Evolutionary conservation across 306 rosid species (phyloP).

Genomic region (Gleditsia sinensis): DNA sequence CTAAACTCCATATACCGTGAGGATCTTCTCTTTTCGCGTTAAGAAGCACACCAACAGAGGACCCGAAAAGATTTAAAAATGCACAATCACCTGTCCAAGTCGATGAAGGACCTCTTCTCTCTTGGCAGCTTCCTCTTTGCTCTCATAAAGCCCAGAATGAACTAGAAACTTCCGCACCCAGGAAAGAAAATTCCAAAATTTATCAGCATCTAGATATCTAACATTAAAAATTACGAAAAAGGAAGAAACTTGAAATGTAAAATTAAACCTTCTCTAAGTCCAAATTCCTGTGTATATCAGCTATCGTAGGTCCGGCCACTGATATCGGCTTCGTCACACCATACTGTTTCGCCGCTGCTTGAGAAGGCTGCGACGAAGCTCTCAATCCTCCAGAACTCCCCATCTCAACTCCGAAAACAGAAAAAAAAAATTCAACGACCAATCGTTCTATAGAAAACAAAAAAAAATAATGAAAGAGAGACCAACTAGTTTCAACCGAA

Average conservation of each 20-base stretch:
- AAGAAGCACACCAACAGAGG: neutral
- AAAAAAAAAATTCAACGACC: too few species aligned
- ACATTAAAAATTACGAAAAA: neutral
- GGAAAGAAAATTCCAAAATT: constrained; percentile 10
- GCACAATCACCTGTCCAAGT: constrained; percentile 49
- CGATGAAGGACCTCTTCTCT: constrained; percentile 65
- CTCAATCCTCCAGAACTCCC: constrained; percentile 56
- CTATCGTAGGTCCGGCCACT: constrained; percentile 55
- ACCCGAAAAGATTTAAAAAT: neutral
- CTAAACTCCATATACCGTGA: neutral
- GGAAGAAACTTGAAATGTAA: neutral
- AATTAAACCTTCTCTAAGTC: constrained; percentile 67
- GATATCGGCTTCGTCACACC: constrained; percentile 80
- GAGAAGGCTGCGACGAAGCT: constrained; percentile 33
- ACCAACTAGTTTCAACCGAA: neutral
- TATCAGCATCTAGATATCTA: neutral
- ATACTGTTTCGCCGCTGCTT: constrained; percentile 38
- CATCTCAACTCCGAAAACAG: constrained; percentile 41
- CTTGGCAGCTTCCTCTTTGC: constrained; percentile 59
- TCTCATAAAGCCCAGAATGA: constrained; percentile 65
- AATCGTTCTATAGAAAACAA: neutral
- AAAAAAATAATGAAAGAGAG: neutral
- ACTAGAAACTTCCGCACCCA: constrained; percentile 49
- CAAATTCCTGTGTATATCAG: constrained; percentile 51
- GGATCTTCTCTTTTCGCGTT: neutral